These are phyloP conservation scores for Cicer bijugum DNA, from an alignment of 306 rosid species.

Conservation along the genomic window DNA sequence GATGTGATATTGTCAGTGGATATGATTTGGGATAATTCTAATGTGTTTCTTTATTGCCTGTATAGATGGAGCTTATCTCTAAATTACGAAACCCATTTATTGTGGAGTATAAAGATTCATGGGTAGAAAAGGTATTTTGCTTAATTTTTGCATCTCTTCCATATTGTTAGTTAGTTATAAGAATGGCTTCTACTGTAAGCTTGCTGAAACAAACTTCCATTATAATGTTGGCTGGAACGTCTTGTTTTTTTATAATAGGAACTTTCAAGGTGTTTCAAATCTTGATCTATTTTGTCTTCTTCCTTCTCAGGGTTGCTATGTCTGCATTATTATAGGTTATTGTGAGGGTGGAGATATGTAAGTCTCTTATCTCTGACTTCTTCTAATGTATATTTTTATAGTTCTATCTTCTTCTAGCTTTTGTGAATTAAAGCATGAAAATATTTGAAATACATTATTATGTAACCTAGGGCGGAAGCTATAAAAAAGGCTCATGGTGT, in stretches of 20 bases:
- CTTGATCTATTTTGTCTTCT: slow-evolving; percentile 38
- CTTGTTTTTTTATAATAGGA: slow-evolving; percentile 10
- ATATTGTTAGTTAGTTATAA: slow-evolving; percentile 30
- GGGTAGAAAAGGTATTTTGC: slow-evolving; percentile 93
- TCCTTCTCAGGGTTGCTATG: slow-evolving; percentile 92
- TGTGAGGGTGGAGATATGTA: slow-evolving; percentile 99
- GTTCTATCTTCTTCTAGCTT: slow-evolving; percentile 42
- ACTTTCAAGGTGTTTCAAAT: slow-evolving; percentile 4
- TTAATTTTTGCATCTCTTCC: slow-evolving; percentile 16
- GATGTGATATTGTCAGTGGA: slow-evolving; percentile 29
- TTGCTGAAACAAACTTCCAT: slow-evolving; percentile 34
- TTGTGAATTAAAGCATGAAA: slow-evolving; percentile 38
- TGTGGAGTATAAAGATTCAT: slow-evolving; percentile 99
- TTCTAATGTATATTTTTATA: slow-evolving; percentile 26
- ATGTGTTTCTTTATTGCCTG: slow-evolving; percentile 37
- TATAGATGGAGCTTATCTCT: slow-evolving; percentile 96
- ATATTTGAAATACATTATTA: slow-evolving; percentile 29
- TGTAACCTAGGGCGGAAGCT: slow-evolving; percentile 85
- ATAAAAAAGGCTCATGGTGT: slow-evolving; percentile 76
- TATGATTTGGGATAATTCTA: slow-evolving; percentile 1
- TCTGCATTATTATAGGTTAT: slow-evolving; percentile 90
- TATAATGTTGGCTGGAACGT: slow-evolving; percentile 33
- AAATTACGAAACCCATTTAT: slow-evolving; percentile 86
- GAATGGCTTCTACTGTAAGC: slow-evolving; percentile 27
- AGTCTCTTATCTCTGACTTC: slow-evolving; percentile 44